Evolutionary conservation across 148 eudicot species (phyloP), one percentile per base, ranked within the genome.

Genomic region (Fagopyrum esculentum): DNA sequence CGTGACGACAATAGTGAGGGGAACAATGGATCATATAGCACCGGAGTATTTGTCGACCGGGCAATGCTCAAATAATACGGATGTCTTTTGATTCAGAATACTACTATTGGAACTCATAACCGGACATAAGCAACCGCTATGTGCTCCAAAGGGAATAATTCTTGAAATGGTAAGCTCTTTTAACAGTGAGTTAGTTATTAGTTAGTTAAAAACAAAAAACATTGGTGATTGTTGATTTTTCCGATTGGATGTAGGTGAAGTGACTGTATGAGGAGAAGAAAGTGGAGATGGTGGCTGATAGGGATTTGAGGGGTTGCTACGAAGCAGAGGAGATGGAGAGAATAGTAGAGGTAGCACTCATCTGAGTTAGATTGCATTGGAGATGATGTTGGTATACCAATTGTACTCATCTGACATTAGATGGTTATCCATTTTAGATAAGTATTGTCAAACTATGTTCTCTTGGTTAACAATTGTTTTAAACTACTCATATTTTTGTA

Each of bases 1-100:
- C 78, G 92, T 94, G 64, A 94, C 96, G 29, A 94, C 98, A 40
- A 97, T 97, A 57, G 98, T 94, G 16, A 91, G 98, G 46, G 98
- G 98, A 43, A 94, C 97, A 45, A 81, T 90, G 17, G 98, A 97
- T 35, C 97, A 93, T 74, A 93, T 93, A 73, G 98, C 98, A 15
- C 98, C 98, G 0, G 98, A 93, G 77, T 91, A 91, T 88, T 93
- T 93, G 51, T 93, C 97, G 29, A 93, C 98, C 17, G 98, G 97
- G 13, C 98, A 93, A 69, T 93, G 97, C 26, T 91, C 97, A 6
- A 97, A 93, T 70, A 93, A 93, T 80, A 89, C 98, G 2, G 98
- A 93, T 78, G 97, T 93, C 29, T 93, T 89, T 84, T 97, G 98
- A 47, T 93, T 84, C 69, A 97, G 98, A 29, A 87, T 91, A 59